Evolutionary conservation across 2,329 filamentous ascomycete genomes (phyloP), one percentile per base, ranked within the genome.

Genomic region (Aciculosporium take): DNA sequence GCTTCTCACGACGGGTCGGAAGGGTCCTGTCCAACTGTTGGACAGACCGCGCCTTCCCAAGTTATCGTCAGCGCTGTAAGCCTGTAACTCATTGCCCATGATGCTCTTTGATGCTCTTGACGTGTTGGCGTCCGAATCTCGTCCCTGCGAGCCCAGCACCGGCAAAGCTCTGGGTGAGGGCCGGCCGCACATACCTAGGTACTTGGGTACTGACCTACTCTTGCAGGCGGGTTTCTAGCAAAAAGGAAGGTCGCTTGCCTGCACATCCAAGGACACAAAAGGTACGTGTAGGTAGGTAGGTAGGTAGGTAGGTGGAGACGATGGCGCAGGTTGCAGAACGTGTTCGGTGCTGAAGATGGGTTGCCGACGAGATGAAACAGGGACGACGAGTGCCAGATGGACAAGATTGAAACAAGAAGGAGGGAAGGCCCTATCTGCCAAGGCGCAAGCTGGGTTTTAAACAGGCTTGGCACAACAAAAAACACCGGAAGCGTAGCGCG

Each of bases 361-460:
- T 30, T n/a, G 27, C 10, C 38, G 7, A 31, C 29, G 7, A 10
- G 28, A 25, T 2, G n/a, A 25, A 18, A 9, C 17, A 37, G 28
- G 15, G 27, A 37, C 40, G n/a, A 33, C 37, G 20, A 8, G 25
- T 21, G 34, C 23, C 10, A 27, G 13, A 18, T n/a, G 24, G 5
- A 17, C 9, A 25, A 10, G 9, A 37, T 31, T 12, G 31, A n/a
- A 36, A 18, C 18, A 23, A n/a, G 9, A 33, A 21, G 31, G 27
- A 32, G 18, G n/a, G 9, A 29, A 7, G 8, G 1, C 17, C 25
- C 33, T 17, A 17, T 12, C 27, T 4, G 32, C 17, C 33, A 34
- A 15, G 38, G 38, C 38, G 32, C 23, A 36, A 40, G n/a, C 17
- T 34, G 42, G 42, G 12, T 40, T 41, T 40, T 44, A 40, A 44